Evolutionary conservation across 805 yeast species (phyloP).

Genomic region (Starmera quercuum): DNA sequence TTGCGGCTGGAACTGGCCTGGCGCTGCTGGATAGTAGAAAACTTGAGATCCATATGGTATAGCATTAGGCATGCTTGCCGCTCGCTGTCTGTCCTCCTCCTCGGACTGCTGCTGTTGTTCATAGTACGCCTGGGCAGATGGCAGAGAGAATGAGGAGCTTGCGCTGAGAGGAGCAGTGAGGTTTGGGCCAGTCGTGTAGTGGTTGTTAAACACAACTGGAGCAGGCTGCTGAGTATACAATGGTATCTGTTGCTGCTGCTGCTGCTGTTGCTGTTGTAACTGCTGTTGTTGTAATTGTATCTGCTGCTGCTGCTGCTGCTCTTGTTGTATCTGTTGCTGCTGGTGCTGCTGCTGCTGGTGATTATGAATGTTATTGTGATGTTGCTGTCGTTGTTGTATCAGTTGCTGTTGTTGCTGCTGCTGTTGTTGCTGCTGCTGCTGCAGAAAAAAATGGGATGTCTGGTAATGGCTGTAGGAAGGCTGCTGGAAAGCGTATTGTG

Average conservation of each 20-base stretch:
- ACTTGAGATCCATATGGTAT: no score
- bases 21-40: no score
- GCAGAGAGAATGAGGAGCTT: conserved; percentile 6
- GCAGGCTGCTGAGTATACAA: not conserved
- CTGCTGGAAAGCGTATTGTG: not conserved
- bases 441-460: no score
- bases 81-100: no score
- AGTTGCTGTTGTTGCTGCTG: not conserved
- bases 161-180: conserved; percentile 1
- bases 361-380: no score
- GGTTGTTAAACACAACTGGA: not conserved
- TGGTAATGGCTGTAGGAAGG: not conserved
- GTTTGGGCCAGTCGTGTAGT: conserved; percentile 2
- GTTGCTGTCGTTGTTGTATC: not conserved
- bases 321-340: conserved; percentile 6
- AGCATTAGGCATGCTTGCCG: no score
- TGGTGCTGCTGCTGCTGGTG: conserved; percentile 1
- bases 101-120: conserved; percentile 1
- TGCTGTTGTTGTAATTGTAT: conserved; percentile 2
- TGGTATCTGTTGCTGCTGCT: no score
- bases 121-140: conserved; percentile 4
- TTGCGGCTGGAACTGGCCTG: not conserved
- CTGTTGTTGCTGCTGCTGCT: not conserved
- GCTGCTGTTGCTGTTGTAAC: not conserved
- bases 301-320: conserved; percentile 2